Evolutionary conservation across 2,329 filamentous ascomycete species (phyloP), one percentile per base, ranked within the genome.

Genomic region (Botrytis sinoallii): DNA sequence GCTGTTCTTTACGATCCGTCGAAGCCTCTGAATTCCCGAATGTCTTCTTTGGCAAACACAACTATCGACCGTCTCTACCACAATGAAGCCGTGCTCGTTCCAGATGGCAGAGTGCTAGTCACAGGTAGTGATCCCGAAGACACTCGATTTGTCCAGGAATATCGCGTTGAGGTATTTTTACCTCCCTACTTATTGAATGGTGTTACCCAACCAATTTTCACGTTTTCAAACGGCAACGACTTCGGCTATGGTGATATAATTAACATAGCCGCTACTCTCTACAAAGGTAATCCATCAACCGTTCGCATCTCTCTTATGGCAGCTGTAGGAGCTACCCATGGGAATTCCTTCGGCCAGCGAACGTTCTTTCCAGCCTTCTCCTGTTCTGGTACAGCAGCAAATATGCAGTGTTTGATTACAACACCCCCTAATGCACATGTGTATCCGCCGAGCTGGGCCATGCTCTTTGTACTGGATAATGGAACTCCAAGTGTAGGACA

Each of bases 1-100:
- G 89, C 89, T 0, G 82, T 91, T 12, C 83, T 91, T 61, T 91
- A 91, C 79, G 86, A 91, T 77, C 88, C 89, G 0, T 79, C 79
- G 65, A 85, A 87, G 80, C 86, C 88, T 1, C 77, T 87, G 7
- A 84, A 87, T 69, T 81, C 83, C 59, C 88, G 89, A 74, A 88
- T 91, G 79, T 89, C 85, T 9, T 81, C 90, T 78, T 88, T 91
- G 85, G 88, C 88, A 75, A 91, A 90, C 79, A 90, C 88, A 3
- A 90, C 88, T 2, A 86, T 91, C 59, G 86, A 87, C 4, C 88
- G 89, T 44, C 81, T 91, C 75, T 91, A 91, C 79, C 89, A 91
- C 81, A 90, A 88, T 44, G 89, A 91, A 79, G 87, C 88, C 48
- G 86, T 90, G 42, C 86, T 89, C 0, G 85, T 91, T 32, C 87